phyloP scores from a whole-genome alignment of 768 basidiomycete genomes.

The Calocera cornea region DNA sequence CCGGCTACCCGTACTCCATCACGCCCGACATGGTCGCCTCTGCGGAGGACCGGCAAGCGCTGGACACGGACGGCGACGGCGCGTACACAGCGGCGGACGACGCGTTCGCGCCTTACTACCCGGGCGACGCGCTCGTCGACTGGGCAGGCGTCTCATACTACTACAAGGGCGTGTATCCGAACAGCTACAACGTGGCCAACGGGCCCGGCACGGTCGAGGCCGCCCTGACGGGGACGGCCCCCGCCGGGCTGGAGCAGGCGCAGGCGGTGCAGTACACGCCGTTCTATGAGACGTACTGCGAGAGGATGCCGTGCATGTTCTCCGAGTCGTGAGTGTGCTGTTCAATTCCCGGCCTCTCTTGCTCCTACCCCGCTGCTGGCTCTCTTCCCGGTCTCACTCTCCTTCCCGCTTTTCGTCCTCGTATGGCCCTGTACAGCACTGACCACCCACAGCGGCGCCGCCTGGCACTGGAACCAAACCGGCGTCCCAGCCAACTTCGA shows the following conservation, averaged over 20 bases:
- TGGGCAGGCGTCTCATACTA: slow-evolving; percentile 20
- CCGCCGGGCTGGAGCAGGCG: background rate
- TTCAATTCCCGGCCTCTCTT: background rate
- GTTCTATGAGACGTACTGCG: background rate
- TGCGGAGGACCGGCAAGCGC: slow-evolving; percentile 12
- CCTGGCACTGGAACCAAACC: background rate
- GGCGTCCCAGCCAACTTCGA: background rate
- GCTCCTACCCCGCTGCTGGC: too few relatives aligned
- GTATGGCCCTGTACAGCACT: background rate
- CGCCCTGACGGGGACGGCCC: background rate
- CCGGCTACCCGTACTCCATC: background rate
- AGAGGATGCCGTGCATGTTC: background rate
- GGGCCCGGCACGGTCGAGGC: background rate
- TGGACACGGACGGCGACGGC: slow-evolving; percentile 20
- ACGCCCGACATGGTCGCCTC: background rate
- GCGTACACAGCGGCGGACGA: slow-evolving; percentile 16
- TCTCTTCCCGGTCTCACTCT: too few relatives aligned
- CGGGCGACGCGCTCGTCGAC: slow-evolving; percentile 20
- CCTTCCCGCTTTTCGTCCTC: background rate
- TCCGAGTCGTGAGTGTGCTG: background rate
- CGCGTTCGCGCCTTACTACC: slow-evolving; percentile 18
- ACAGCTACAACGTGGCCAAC: background rate
- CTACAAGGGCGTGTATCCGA: slow-evolving; percentile 9
- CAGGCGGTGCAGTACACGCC: background rate
- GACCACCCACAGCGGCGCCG: background rate